Percentiles rank a stretch among this genome's conserved stretches.
phyloP scores from a whole-genome alignment of 768 basidiomycete species.

The Hericium coralloides region DNA sequence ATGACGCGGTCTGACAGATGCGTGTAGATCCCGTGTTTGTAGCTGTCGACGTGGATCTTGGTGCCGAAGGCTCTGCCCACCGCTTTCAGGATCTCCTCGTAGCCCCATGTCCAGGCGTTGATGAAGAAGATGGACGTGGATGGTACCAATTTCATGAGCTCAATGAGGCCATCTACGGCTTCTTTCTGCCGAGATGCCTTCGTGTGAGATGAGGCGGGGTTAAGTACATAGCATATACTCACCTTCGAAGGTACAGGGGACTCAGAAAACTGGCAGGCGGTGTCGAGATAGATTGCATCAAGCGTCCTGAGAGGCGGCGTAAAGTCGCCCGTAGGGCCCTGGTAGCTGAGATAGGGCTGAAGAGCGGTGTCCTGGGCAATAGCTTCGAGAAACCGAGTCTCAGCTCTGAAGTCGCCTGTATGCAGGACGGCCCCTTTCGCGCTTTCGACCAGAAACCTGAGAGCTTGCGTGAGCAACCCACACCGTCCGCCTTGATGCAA shows the following conservation, averaged over 20 bases:
- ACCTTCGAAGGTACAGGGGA: not conserved
- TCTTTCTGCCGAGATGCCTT: constrained; percentile 35
- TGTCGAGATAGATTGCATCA: constrained; percentile 80
- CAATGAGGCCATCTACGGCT: constrained; percentile 57
- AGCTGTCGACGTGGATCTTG: constrained; percentile 86
- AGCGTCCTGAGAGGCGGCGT: constrained; percentile 31
- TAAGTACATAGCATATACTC: not conserved
- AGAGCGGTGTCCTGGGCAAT: constrained; percentile 64
- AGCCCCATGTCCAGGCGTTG: constrained; percentile 95
- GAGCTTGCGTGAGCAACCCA: not conserved
- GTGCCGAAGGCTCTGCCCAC: constrained; percentile 50
- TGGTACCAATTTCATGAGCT: constrained; percentile 64
- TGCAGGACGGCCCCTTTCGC: constrained; percentile 66
- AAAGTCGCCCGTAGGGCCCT: not conserved
- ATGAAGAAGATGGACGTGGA: constrained; percentile 70
- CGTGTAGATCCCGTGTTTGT: constrained; percentile 67
- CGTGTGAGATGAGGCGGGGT: not conserved
- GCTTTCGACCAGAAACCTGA: constrained; percentile 81
- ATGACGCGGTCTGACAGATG: constrained; percentile 53
- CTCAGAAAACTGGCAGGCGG: constrained; percentile 49
- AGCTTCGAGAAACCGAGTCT: constrained; percentile 67
- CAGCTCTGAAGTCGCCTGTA: constrained; percentile 90
- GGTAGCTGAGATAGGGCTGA: constrained; percentile 51
- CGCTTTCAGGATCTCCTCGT: constrained; percentile 82
- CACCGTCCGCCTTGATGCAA: not conserved